These are phyloP conservation scores for Cornus florida DNA, from an alignment of 148 eudicot species.

Conservation along the genomic window DNA sequence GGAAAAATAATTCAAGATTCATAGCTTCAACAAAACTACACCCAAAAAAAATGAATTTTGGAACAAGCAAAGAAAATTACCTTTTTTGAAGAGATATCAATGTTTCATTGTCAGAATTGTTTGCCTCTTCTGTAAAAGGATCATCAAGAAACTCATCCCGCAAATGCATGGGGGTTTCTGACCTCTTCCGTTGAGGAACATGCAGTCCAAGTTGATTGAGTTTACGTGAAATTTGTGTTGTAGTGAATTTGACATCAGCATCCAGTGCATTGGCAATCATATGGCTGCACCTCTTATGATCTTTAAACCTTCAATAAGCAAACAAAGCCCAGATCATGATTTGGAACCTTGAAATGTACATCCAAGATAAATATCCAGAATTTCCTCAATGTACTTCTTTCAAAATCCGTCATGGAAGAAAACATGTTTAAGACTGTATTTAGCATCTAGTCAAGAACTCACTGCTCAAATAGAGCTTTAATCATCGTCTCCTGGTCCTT, in stretches of 20 bases:
- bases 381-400: neutral
- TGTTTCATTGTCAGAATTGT: slow-evolving; percentile 55
- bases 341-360: neutral
- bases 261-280: slow-evolving; percentile 88
- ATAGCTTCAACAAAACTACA: neutral
- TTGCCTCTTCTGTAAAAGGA: slow-evolving; percentile 39
- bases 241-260: slow-evolving; percentile 59
- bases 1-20: too few species aligned
- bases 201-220: slow-evolving; percentile 86
- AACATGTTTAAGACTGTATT: neutral
- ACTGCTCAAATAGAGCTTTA: slow-evolving; percentile 77
- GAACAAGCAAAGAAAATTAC: slow-evolving; percentile 27
- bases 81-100: slow-evolving; percentile 58
- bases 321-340: slow-evolving; percentile 1
- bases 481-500: slow-evolving; percentile 63
- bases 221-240: slow-evolving; percentile 78
- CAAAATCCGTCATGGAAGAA: neutral
- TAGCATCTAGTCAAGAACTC: slow-evolving; percentile 33
- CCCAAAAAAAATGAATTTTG: neutral
- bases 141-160: slow-evolving; percentile 42
- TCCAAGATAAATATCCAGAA: neutral
- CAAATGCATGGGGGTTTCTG: slow-evolving; percentile 27
- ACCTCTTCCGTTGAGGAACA: slow-evolving; percentile 43
- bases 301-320: slow-evolving; percentile 70
- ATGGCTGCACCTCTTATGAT: slow-evolving; percentile 80